Evolutionary conservation across 2,329 filamentous ascomycete genomes (phyloP).

Genomic region (Delphinella strobiligena): DNA sequence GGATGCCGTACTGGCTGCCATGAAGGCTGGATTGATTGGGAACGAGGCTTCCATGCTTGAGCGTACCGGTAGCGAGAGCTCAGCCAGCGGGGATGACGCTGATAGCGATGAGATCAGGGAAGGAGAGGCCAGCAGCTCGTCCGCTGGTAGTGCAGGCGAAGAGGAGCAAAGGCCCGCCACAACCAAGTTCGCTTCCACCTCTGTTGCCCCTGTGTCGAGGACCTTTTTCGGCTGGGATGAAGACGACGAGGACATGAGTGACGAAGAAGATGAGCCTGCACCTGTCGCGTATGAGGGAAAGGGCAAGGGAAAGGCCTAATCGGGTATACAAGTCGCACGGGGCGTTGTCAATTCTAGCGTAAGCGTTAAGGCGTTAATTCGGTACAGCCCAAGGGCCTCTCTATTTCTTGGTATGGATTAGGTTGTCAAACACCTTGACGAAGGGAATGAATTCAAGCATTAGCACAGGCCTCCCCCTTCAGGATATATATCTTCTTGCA

Average conservation of each 20-base stretch:
- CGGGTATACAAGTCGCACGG: too few relatives aligned
- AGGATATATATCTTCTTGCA: too few relatives aligned
- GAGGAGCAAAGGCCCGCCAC: slow-evolving; percentile 22
- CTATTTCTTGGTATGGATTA: too few relatives aligned
- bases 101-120: slow-evolving; percentile 17
- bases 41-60: slow-evolving; percentile 31
- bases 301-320: slow-evolving; percentile 18
- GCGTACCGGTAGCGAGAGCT: slow-evolving; percentile 27
- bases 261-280: slow-evolving; percentile 22
- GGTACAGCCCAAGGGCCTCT: too few relatives aligned
- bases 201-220: slow-evolving; percentile 8
- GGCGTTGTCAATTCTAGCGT: too few relatives aligned
- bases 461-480: too few relatives aligned
- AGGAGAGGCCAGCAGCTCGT: slow-evolving; percentile 11
- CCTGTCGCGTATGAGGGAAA: slow-evolving; percentile 21
- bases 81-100: slow-evolving; percentile 31
- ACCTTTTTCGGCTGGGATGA: slow-evolving; percentile 70
- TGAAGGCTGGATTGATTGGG: slow-evolving; percentile 49
- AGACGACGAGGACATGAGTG: slow-evolving; percentile 50
- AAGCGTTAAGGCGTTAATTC: too few relatives aligned
- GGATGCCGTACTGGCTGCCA: slow-evolving; percentile 59
- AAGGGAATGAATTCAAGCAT: too few relatives aligned
- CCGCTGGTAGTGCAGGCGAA: slow-evolving; percentile 24
- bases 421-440: too few relatives aligned
- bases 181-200: not conserved